phyloP scores from a whole-genome alignment of 2,329 filamentous ascomycete genomes.

The Exophiala mesophila region DNA sequence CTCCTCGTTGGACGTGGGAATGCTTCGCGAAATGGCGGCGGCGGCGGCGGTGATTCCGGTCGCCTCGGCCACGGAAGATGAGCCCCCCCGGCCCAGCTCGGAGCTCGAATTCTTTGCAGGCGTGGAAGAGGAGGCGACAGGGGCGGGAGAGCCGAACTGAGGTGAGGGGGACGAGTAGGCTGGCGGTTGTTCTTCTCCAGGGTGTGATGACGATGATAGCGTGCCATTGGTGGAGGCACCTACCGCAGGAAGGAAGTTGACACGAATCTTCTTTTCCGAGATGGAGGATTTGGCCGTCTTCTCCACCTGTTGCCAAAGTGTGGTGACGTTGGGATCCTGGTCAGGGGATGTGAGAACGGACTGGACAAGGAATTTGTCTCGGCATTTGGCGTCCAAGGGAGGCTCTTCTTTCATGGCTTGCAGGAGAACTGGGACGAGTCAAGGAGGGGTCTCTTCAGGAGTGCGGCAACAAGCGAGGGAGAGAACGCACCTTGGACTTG shows the following conservation, averaged over 20 bases:
- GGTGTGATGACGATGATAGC: conserved; percentile 3
- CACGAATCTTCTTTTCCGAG: conserved; percentile 92
- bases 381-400: conserved; percentile 77
- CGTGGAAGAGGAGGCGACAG: conserved; percentile 29
- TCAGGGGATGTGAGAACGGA: conserved; percentile 78
- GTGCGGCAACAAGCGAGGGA: neutral
- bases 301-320: conserved; percentile 77
- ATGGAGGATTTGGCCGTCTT: conserved; percentile 70
- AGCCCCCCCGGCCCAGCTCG: conserved; percentile 24
- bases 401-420: conserved; percentile 98
- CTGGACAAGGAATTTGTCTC: conserved; percentile 97
- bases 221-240: conserved; percentile 39
- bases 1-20: conserved; percentile 53
- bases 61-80: conserved; percentile 27
- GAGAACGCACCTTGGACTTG: conserved; percentile 73
- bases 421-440: conserved; percentile 64
- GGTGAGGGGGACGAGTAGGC: conserved; percentile 56
- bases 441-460: conserved; percentile 1
- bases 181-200: conserved; percentile 44
- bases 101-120: conserved; percentile 22
- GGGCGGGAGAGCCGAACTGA: conserved; percentile 43
- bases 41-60: conserved; percentile 43
- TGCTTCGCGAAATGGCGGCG: conserved; percentile 44
- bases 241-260: conserved; percentile 70
- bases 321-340: conserved; percentile 73